Conservation (phyloP, 768 basidiomycete genomes). For the Lactarius psammicola region DNA sequence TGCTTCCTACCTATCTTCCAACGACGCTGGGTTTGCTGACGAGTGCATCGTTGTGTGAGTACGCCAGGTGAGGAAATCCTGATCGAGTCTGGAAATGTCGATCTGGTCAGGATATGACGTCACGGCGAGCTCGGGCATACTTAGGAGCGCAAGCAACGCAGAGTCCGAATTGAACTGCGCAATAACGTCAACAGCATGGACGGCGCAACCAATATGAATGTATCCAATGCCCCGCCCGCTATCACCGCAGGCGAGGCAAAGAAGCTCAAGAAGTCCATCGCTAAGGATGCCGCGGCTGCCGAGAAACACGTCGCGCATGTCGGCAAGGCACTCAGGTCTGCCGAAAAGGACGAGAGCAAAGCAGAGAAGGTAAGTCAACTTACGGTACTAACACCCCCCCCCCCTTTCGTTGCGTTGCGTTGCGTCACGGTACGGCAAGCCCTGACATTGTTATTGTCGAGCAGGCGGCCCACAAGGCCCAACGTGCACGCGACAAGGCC, state of each 20-base stretch:
- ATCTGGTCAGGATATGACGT: conserved; percentile 1
- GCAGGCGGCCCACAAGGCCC: conserved; percentile 48
- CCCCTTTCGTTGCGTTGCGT: background rate
- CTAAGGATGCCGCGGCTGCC: conserved; percentile 52
- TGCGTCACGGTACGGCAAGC: background rate
- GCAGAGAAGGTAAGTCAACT: conserved; percentile 47
- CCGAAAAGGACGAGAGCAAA: conserved; percentile 51
- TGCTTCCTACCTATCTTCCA: too few species aligned
- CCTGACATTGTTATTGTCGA: background rate
- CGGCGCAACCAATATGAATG: conserved; percentile 14
- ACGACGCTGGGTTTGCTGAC: too few species aligned
- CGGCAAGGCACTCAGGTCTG: conserved; percentile 48
- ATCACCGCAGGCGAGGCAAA: conserved; percentile 22
- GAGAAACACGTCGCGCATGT: conserved; percentile 19
- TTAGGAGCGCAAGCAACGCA: background rate
- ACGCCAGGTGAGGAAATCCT: background rate
- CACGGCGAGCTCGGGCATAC: background rate
- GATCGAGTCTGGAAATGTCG: background rate
- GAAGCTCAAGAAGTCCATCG: conserved; percentile 45
- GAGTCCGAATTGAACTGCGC: background rate
- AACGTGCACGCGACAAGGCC: conserved; percentile 47
- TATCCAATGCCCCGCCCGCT: conserved; percentile 4
- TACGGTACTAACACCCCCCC: background rate
- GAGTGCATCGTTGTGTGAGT: too few species aligned
- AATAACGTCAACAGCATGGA: conserved; percentile 1